Evolutionary conservation across 352 stramenopile species (phyloP).

Genomic region (Thalassiosira hispida): DNA sequence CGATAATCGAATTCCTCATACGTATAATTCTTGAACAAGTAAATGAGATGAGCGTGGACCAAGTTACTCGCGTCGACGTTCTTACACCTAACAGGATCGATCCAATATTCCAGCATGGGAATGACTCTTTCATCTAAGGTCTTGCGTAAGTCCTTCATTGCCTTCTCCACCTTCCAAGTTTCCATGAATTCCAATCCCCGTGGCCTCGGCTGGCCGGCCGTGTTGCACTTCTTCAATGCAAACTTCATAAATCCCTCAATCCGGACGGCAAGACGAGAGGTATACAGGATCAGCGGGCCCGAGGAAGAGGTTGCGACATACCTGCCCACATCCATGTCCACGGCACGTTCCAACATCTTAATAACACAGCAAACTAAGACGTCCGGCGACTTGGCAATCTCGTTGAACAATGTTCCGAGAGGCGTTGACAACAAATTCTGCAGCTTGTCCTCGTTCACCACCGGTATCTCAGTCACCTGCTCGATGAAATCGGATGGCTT

Average conservation of each 20-base stretch:
- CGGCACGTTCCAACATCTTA: slow-evolving; percentile 88
- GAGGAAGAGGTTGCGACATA: slow-evolving; percentile 81
- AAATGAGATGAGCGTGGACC: slow-evolving; percentile 90
- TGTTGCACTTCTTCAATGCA: slow-evolving; percentile 84
- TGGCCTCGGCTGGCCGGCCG: slow-evolving; percentile 69
- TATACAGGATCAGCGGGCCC: slow-evolving; percentile 88
- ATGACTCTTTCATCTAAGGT: slow-evolving; percentile 87
- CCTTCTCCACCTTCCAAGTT: slow-evolving; percentile 77
- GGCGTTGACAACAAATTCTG: slow-evolving; percentile 91
- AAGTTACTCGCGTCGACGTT: slow-evolving; percentile 87
- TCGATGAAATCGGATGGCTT: slow-evolving; percentile 84
- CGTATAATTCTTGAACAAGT: slow-evolving; percentile 90
- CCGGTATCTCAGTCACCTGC: slow-evolving; percentile 78
- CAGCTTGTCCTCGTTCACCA: slow-evolving; percentile 78
- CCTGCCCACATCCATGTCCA: slow-evolving; percentile 89
- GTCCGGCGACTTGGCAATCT: slow-evolving; percentile 95
- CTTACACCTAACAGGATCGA: slow-evolving; percentile 83
- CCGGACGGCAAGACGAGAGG: slow-evolving; percentile 86
- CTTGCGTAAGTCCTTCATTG: slow-evolving; percentile 79
- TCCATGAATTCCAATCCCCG: slow-evolving; percentile 84
- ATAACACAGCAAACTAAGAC: slow-evolving; percentile 85
- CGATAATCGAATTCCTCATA: slow-evolving; percentile 87
- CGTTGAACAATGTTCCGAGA: slow-evolving; percentile 96
- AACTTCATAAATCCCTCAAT: slow-evolving; percentile 91
- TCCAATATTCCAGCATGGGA: slow-evolving; percentile 91